Conservation (phyloP, 352 stramenopile genomes). For the Pythium pyrilobum region DNA sequence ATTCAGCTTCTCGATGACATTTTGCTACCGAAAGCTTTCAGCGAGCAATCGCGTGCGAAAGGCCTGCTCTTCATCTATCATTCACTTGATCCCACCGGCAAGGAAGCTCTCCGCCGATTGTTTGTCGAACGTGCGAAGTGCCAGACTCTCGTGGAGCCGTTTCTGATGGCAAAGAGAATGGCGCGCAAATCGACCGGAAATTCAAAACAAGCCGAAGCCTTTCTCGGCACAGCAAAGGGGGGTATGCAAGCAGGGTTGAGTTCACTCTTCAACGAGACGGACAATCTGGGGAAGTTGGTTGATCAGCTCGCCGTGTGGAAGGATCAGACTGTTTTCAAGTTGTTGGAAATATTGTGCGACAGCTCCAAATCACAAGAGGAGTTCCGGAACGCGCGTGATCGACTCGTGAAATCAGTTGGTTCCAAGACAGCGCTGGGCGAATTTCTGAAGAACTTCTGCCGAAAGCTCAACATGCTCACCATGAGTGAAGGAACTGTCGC, state of each 20-base stretch:
- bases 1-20: constrained; percentile 84
- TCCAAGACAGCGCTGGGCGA: constrained; percentile 74
- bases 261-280: constrained; percentile 58
- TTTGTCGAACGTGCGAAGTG: constrained; percentile 63
- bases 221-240: constrained; percentile 26
- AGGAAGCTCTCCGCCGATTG: constrained; percentile 68
- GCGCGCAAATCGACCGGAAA: constrained; percentile 24
- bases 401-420: constrained; percentile 69
- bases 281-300: constrained; percentile 46
- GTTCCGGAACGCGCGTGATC: constrained; percentile 45
- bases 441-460: constrained; percentile 80
- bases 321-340: constrained; percentile 75
- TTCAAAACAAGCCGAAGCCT: neutral
- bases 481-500: constrained; percentile 41
- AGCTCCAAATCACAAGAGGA: constrained; percentile 43
- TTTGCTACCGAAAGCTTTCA: constrained; percentile 61
- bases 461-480: constrained; percentile 67
- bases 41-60: constrained; percentile 47
- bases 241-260: constrained; percentile 32
- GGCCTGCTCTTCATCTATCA: constrained; percentile 72
- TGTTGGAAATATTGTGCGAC: constrained; percentile 57
- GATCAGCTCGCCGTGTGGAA: constrained; percentile 68
- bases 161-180: constrained; percentile 43
- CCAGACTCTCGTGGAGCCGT: constrained; percentile 21
- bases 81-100: constrained; percentile 47